A percentile compares a stretch with the other conserved stretches of the same genome.
Evolutionary conservation across 192 early-diverging fungal species (phyloP).

Genomic region (Backusella liffmaniae): DNA sequence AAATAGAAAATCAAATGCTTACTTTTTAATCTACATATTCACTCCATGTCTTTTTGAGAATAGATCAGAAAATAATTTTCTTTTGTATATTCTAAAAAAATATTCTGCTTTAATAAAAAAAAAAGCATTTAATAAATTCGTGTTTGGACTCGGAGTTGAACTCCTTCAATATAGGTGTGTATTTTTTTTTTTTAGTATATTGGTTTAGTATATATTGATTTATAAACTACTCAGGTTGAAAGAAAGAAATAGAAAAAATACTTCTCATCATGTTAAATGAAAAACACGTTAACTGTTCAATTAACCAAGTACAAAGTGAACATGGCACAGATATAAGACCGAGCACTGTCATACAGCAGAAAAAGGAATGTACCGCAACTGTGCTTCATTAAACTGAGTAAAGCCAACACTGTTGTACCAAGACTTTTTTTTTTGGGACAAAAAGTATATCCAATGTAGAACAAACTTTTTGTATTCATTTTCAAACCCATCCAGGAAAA

Average conservation of each 20-base stretch:
- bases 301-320: background rate
- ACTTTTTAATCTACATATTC: background rate
- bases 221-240: background rate
- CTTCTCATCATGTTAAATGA: background rate
- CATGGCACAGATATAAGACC: background rate
- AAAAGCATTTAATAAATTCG: background rate
- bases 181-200: background rate
- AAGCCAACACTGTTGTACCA: background rate
- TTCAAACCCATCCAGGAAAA: background rate
- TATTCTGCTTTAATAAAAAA: too few species aligned
- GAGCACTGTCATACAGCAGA: background rate
- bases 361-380: background rate
- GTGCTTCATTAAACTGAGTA: background rate
- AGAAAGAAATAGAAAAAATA: background rate
- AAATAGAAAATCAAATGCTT: background rate
- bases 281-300: background rate
- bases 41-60: background rate
- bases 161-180: background rate
- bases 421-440: background rate
- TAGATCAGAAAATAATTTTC: too few species aligned
- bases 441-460: background rate
- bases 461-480: background rate
- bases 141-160: background rate
- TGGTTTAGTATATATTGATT: background rate
- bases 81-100: too few species aligned